Base-by-base conservation (phyloP, 2,329 filamentous ascomycete genomes). In the Verticillium klebahnii region DNA sequence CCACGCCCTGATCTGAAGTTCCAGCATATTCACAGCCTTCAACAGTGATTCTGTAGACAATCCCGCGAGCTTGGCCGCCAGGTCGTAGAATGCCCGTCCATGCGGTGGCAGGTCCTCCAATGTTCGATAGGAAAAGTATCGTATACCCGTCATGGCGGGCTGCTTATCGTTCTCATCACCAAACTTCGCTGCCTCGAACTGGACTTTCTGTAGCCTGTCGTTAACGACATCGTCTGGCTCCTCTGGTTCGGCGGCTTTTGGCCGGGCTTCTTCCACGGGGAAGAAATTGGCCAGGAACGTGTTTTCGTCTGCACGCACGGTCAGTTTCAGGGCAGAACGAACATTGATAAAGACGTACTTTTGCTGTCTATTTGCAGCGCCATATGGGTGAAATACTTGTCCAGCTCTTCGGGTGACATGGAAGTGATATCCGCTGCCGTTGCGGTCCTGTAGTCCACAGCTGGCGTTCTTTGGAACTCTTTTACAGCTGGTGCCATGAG, bases 401-500 rank as follows among this genome's bases (percentile, higher is more conserved):
- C 86, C 52, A 92, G 74, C 61, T 89, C 82, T 25, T 81, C 75
- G 5, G 80, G 75, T 2, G 77, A 79, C 85, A 93, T 88, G 1
- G 77, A 72, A 50, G 88, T 80, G 9, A 91, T 82, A 67, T 92
- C 84, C 4, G 78, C 75, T 61, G 90, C 87, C 6, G 79, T 83
- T 25, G 89, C 72, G n/a, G 78, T 71, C 11, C 85, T 74, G 69
- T 86, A 80, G 67, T 82, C 71, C 36, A 34, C 68, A 63, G 23
- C 71, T 65, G 64, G 50, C 3, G 56, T 34, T 74, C 60, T 67
- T 67, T 34, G 76, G 11, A 29, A n/a, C 6, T 14, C 50, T 68
- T 39, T 59, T n/a, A 62, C 31, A 31, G 31, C 40, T 7, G 63
- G 40, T 61, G 34, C 70, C 69, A 85, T 84, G 23, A 78, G 75